Base-by-base conservation (phyloP, 495 filamentous ascomycete species). In the Cercophora samala region DNA sequence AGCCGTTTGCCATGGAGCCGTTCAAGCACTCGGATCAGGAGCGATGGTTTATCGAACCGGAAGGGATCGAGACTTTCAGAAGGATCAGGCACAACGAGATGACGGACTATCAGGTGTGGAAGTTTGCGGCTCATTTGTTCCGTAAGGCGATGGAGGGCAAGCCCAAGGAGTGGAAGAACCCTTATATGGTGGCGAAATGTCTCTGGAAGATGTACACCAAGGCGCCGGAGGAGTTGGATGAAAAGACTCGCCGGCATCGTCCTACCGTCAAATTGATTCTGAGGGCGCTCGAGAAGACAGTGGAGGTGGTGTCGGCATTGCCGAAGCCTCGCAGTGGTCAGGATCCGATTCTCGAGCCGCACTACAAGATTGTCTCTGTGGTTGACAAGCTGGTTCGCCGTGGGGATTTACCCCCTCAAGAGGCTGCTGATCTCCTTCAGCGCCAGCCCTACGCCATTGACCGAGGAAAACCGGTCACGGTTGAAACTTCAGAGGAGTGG, bases 131-230 rank as follows among this genome's bases (percentile, higher is more conserved):
- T 60, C 83, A 83, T 52, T 82, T 99, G n/a, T 92, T 97, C 74
- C 85, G 80, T 66, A 87, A 87, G 68, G 91, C 93, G 15, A 83
- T 93, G 65, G 79, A 78, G 18, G 86, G 91, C 46, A 90, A 89
- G 68, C 90, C 91, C 0, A 88, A 92, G 61, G 85, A 88, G 64
- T 99, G 95, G 95, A 88, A 90, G 89, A 91, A 89, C 68, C 88
- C 90, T 59, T 98, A 93, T 74, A 93, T 93, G 86, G 86, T 93
- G 11, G 91, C 90, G 52, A 99, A 99, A 81, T 96, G 93, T 73
- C 82, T 94, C 26, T 97, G 93, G 89, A 99, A 98, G 78, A 96
- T 98, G 90, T 89, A 88, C 72, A 78, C 81, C 60, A 88, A 83
- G 66, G 84, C 83, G 17, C 79, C 80, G 8, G 84, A 88, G 73